Base-by-base conservation (phyloP, 2,329 filamentous ascomycete genomes). In the Aschersonia sp. region DNA sequence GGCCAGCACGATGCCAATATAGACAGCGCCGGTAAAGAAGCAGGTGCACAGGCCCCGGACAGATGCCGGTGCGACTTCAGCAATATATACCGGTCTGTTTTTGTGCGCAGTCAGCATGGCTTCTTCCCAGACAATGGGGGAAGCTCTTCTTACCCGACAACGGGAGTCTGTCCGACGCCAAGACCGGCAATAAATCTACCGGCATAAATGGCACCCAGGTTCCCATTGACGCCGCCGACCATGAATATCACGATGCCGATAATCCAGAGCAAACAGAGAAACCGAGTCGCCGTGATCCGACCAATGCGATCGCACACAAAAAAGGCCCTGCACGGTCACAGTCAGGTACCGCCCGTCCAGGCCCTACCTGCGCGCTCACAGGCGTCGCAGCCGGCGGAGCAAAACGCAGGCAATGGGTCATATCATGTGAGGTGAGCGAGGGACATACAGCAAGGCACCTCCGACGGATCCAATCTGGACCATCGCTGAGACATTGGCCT, bases 401-500 rank as follows among this genome's bases (percentile, higher is more conserved):
- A 22, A 22, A 22, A 22, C 22, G 22, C 22, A 22, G 22, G 22
- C 22, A 22, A 22, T 22, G 22, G 22, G 22, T 22, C 22, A 22
- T 22, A 22, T 22, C 22, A 22, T 22, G 22, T 22, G 22, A 22
- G 22, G 22, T 2, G 22, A 30, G 22, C 6, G n/a, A 10, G 12
- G 6, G 4, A 48, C 64, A 59, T 58, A 70, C 68, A 72, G 71
- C 33, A 86, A 68, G 32, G 83, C 81, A 42, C 85, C 85, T 4
- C 70, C 79, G 32, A 89, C 83, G 30, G 78, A 84, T 30, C 85
- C 85, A 56, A 88, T 78, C 63, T 88, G 85, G 0, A 89, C 85
- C 85, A 89, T 89, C 44, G 82, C 76, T 2, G 83, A 83, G 48
- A 89, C 83, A 61, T 89, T 89, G 55, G 75, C 79, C 63, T 84